Evolutionary conservation across 331 rosid genomes (phyloP).

Genomic region (Malus hybrid): DNA sequence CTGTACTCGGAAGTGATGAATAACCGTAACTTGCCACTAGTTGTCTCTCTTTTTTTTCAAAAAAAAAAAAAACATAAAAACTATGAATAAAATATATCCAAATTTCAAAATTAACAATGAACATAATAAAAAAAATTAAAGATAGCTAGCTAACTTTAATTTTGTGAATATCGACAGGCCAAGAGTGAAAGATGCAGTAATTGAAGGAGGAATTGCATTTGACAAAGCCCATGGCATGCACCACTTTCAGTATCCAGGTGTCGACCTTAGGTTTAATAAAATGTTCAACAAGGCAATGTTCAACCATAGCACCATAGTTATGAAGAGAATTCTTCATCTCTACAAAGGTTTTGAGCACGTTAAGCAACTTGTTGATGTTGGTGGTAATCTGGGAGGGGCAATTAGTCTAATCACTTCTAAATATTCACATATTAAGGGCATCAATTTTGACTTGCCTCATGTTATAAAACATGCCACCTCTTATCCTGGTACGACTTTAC

Average conservation of each 20-base stretch:
- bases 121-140: no score
- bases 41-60: no score
- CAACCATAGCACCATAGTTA: background rate
- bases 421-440: background rate
- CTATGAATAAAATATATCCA: no score
- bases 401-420: slow-evolving; percentile 13
- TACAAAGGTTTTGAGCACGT: slow-evolving; percentile 36
- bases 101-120: no score
- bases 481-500: slow-evolving; percentile 16
- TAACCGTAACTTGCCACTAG: accelerated
- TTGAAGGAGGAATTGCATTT: slow-evolving; percentile 25
- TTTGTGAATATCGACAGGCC: background rate
- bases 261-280: slow-evolving; percentile 32
- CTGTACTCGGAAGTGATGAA: accelerated
- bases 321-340: slow-evolving; percentile 21
- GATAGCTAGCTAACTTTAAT: background rate
- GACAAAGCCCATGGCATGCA: slow-evolving; percentile 12
- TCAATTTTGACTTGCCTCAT: background rate
- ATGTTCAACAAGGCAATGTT: slow-evolving; percentile 41
- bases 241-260: slow-evolving; percentile 18
- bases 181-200: background rate
- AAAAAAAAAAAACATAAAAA: no score
- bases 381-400: slow-evolving; percentile 38
- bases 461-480: slow-evolving; percentile 23
- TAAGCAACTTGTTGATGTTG: slow-evolving; percentile 16